Conservation (phyloP, 345 rosid genomes). For the Lenwebbia sp. region DNA sequence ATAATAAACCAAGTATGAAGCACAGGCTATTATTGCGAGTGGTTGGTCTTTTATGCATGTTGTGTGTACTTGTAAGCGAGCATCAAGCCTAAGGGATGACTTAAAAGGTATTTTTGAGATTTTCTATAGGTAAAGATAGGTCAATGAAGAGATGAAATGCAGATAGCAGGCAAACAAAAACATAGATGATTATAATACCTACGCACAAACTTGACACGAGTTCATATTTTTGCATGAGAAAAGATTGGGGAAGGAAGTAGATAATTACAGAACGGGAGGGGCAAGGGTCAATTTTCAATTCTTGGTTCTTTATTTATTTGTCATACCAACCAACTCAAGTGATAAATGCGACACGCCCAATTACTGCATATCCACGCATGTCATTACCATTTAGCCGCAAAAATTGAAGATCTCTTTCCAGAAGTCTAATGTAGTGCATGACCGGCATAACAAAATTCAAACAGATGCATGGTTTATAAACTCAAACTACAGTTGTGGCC, state of each 20-base stretch:
- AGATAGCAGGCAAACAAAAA: not conserved
- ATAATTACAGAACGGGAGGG: too few species aligned
- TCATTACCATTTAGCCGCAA: not conserved
- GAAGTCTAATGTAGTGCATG: not conserved
- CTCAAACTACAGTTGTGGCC: not conserved
- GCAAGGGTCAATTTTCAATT: not conserved
- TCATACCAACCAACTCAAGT: not conserved
- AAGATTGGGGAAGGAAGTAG: not conserved
- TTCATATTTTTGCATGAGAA: not conserved
- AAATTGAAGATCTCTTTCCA: not conserved
- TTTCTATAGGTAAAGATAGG: not conserved
- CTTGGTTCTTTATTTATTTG: not conserved
- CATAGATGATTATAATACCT: not conserved
- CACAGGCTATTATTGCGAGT: not conserved
- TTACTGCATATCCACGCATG: not conserved
- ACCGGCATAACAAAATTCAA: not conserved
- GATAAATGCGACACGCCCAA: not conserved
- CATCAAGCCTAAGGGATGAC: not conserved
- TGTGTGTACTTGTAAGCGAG: not conserved
- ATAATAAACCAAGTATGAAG: not conserved
- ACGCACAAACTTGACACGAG: not conserved
- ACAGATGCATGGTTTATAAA: not conserved
- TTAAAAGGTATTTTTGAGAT: not conserved
- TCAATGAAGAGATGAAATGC: not conserved
- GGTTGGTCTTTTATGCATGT: not conserved